Conservation (phyloP, 495 filamentous ascomycete genomes). For the Penicillium paxilli region DNA sequence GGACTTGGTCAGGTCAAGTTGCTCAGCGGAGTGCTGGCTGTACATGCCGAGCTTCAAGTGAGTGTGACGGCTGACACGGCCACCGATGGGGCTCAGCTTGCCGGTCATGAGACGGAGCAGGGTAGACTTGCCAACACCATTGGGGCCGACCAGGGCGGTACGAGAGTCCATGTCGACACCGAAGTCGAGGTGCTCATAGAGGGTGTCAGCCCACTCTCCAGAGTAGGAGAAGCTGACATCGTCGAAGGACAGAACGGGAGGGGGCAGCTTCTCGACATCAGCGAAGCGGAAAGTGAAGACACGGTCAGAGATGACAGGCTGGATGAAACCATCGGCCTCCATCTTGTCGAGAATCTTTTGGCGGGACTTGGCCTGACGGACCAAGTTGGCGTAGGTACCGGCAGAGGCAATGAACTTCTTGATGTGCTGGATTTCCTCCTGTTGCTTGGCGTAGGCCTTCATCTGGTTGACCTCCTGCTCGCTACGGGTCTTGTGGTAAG, state of each 20-base stretch:
- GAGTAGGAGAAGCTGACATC: slow-evolving; percentile 98
- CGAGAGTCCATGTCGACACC: slow-evolving; percentile 99
- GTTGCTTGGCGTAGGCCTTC: slow-evolving; percentile 98
- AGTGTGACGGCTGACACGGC: slow-evolving; percentile 85
- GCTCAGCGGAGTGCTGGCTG: slow-evolving; percentile 96
- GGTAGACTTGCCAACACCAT: slow-evolving; percentile 99
- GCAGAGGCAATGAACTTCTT: slow-evolving; percentile 99
- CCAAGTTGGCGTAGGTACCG: slow-evolving; percentile 99
- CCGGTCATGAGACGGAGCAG: slow-evolving; percentile 96
- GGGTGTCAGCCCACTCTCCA: slow-evolving; percentile 81
- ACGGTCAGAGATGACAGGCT: slow-evolving; percentile 79
- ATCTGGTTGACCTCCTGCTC: slow-evolving; percentile 98
- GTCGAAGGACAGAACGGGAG: slow-evolving; percentile 94
- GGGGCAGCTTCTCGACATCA: slow-evolving; percentile 96
- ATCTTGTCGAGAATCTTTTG: slow-evolving; percentile 99
- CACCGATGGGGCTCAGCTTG: slow-evolving; percentile 82
- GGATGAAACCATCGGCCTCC: slow-evolving; percentile 98
- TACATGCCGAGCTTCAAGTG: slow-evolving; percentile 98
- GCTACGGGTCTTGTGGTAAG: slow-evolving; percentile 89
- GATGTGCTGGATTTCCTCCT: slow-evolving; percentile 98
- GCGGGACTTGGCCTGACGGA: slow-evolving; percentile 96
- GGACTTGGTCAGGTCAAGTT: slow-evolving; percentile 97
- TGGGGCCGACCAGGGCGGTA: slow-evolving; percentile 94
- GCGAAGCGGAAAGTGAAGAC: slow-evolving; percentile 99
- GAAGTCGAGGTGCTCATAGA: slow-evolving; percentile 95